These are phyloP conservation scores for Mortierella polycephala DNA, from an alignment of 371 early-diverging fungal species.

Conservation along the genomic window DNA sequence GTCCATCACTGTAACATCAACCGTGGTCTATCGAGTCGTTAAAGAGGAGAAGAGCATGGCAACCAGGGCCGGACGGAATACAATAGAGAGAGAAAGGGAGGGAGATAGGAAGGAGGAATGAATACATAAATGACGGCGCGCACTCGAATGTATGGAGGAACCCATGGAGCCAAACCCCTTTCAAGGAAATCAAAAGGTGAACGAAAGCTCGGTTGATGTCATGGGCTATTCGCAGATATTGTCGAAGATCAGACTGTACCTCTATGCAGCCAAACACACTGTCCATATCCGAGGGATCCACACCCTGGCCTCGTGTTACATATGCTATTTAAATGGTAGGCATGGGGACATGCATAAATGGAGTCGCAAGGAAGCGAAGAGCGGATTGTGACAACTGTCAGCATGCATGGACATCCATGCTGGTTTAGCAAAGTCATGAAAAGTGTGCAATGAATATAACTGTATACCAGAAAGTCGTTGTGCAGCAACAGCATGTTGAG, in stretches of 20 bases:
- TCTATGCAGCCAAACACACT: constrained; percentile 41
- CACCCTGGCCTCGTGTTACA: constrained; percentile 43
- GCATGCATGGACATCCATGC: neutral
- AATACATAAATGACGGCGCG: too few species aligned
- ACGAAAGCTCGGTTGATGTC: too few species aligned
- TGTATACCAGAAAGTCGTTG: constrained; percentile 27
- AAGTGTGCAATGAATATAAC: neutral
- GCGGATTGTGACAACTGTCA: neutral
- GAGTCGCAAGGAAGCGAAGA: neutral
- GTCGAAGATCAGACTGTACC: constrained; percentile 5
- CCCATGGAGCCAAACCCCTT: too few species aligned
- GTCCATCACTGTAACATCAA: constrained; percentile 40
- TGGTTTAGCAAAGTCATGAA: too few species aligned
- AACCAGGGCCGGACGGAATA: too few species aligned
- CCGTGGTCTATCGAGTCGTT: constrained; percentile 20
- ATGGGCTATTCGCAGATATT: neutral
- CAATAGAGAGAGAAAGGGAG: too few species aligned
- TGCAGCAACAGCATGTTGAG: neutral
- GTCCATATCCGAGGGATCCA: constrained; percentile 46
- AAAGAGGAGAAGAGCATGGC: neutral
- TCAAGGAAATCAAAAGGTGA: neutral
- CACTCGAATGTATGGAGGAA: too few species aligned
- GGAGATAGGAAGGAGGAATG: too few species aligned
- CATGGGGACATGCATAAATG: neutral
- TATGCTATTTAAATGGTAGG: constrained; percentile 7